phyloP scores from a whole-genome alignment of 192 early-diverging fungal genomes.

The Coemansia brasiliensis region DNA sequence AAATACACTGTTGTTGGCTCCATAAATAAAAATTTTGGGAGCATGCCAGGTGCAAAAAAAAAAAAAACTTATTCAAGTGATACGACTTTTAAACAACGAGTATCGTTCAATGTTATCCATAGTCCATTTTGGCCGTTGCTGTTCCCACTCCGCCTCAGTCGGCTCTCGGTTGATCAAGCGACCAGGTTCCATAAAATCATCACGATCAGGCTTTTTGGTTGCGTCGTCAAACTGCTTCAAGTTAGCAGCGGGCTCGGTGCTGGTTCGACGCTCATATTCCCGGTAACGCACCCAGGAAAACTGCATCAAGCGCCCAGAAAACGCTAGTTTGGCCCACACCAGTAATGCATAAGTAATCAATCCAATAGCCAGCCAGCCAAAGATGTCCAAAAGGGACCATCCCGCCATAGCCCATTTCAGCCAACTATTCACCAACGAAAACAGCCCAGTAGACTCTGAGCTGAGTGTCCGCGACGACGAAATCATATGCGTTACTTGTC shows the following conservation, averaged over 20 bases:
- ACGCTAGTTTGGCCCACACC: slow-evolving; percentile 71
- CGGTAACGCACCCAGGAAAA: slow-evolving; percentile 67
- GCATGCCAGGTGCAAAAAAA: not conserved
- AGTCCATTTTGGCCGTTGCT: slow-evolving; percentile 60
- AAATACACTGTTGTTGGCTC: not conserved
- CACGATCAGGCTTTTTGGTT: slow-evolving; percentile 54
- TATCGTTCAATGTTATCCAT: slow-evolving; percentile 90
- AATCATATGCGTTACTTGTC: slow-evolving; percentile 39
- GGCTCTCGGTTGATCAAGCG: slow-evolving; percentile 36
- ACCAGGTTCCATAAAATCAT: slow-evolving; percentile 36
- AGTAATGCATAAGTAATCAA: slow-evolving; percentile 59
- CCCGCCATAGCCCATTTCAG: slow-evolving; percentile 4
- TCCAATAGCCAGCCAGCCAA: slow-evolving; percentile 41
- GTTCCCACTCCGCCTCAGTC: slow-evolving; percentile 52
- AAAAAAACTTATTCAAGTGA: slow-evolving; percentile 66
- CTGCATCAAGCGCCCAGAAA: slow-evolving; percentile 74
- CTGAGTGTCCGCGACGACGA: slow-evolving; percentile 18
- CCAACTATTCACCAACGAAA: not conserved
- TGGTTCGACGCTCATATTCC: slow-evolving; percentile 52
- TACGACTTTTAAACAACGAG: slow-evolving; percentile 86
- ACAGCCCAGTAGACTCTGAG: not conserved
- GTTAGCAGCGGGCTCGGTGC: slow-evolving; percentile 11
- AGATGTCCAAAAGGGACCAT: slow-evolving; percentile 45
- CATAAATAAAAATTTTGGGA: not conserved
- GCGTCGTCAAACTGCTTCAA: slow-evolving; percentile 45